These are phyloP conservation scores for Termitomyces sp. DNA, from an alignment of 768 basidiomycete genomes.

Conservation along the genomic window DNA sequence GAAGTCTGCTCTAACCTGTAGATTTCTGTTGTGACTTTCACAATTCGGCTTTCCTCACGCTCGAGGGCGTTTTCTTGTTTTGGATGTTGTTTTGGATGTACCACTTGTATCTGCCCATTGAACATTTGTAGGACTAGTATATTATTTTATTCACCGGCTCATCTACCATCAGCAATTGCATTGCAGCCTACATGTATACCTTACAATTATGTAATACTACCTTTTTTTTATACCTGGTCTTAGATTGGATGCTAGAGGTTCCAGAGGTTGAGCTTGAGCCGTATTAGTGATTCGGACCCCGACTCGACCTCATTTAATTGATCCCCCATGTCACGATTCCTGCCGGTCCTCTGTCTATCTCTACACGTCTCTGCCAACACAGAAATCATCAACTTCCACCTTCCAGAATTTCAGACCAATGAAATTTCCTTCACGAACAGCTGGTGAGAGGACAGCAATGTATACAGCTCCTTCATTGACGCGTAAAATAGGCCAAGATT, in stretches of 20 bases:
- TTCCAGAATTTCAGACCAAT: constrained; percentile 21
- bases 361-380: constrained; percentile 47
- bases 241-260: not conserved
- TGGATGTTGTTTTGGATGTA: not conserved
- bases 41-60: not conserved
- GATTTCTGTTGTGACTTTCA: not conserved
- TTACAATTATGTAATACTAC: not conserved
- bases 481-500: constrained; percentile 36
- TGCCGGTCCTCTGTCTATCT: constrained; percentile 3
- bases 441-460: constrained; percentile 23
- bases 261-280: not conserved
- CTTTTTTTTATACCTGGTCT: no score
- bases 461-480: not conserved
- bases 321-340: constrained; percentile 1
- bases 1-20: not conserved
- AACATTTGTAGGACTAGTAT: not conserved
- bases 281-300: not conserved
- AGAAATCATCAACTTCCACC: constrained; percentile 59
- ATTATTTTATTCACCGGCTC: not conserved
- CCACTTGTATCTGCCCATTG: not conserved
- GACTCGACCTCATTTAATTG: not conserved
- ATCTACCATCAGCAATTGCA: not conserved
- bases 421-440: constrained; percentile 16
- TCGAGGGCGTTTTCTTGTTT: not conserved
- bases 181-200: not conserved